Evolutionary conservation across 352 stramenopile species (phyloP).

Genomic region (Phytopythium montanum): DNA sequence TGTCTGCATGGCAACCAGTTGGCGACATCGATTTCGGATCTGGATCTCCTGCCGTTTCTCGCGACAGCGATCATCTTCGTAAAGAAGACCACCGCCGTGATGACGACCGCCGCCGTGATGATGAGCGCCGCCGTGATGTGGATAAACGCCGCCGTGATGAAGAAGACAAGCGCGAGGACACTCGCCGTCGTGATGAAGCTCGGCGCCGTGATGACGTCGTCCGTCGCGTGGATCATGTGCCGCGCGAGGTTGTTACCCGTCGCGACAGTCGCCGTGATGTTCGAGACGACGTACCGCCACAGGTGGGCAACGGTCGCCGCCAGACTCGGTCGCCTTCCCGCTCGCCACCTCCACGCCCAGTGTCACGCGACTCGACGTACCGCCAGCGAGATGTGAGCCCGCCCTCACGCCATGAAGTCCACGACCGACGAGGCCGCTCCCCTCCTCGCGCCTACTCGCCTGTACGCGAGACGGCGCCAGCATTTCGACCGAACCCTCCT

Average conservation of each 20-base stretch:
- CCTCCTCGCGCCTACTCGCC: not conserved
- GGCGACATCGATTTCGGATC: not conserved
- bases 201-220: not conserved
- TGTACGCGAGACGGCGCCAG: not conserved
- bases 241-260: not conserved
- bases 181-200: not conserved
- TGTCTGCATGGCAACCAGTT: slow-evolving; percentile 2
- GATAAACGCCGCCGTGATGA: slow-evolving; percentile 8
- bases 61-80: not conserved
- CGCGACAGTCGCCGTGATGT: not conserved
- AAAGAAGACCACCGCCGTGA: slow-evolving; percentile 4
- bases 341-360: not conserved
- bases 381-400: not conserved
- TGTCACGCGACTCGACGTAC: not conserved
- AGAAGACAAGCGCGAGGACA: not conserved
- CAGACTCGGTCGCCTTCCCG: not conserved
- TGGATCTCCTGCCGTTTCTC: not conserved
- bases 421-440: slow-evolving; percentile 12
- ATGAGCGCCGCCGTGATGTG: slow-evolving; percentile 16
- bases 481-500: slow-evolving; percentile 2
- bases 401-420: slow-evolving; percentile 6
- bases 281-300: not conserved
- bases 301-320: not conserved
- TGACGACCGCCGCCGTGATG: slow-evolving; percentile 16
- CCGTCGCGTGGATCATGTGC: not conserved